These are phyloP conservation scores for Emericellopsis cladophorae DNA, from an alignment of 2,329 filamentous ascomycete species.

Conservation along the genomic window DNA sequence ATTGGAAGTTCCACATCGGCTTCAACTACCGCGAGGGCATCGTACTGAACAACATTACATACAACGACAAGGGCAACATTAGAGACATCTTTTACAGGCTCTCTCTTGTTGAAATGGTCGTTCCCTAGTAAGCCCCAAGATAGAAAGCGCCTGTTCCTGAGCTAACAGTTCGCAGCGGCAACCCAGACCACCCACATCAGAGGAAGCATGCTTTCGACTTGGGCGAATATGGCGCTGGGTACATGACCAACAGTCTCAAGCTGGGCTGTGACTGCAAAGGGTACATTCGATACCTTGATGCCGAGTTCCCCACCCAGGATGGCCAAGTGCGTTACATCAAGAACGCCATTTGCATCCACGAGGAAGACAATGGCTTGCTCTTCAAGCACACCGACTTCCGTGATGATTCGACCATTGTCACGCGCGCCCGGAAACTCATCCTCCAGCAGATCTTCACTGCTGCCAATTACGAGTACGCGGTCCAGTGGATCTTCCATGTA, in stretches of 20 bases:
- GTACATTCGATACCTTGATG: conserved; percentile 83
- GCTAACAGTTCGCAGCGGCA: conserved; percentile 29
- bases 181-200: conserved; percentile 69
- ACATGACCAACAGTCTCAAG: conserved; percentile 69
- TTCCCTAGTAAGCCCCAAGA: conserved; percentile 45
- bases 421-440: conserved; percentile 41
- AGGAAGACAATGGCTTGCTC: conserved; percentile 61
- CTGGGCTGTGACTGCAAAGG: conserved; percentile 82
- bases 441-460: conserved; percentile 51
- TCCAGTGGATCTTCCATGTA: conserved; percentile 11
- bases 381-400: conserved; percentile 53
- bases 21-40: conserved; percentile 71
- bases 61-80: conserved; percentile 68
- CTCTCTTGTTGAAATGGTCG: conserved; percentile 87
- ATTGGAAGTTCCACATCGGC: conserved; percentile 53
- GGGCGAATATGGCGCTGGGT: conserved; percentile 70
- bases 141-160: no score
- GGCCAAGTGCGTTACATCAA: conserved; percentile 70
- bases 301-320: conserved; percentile 65
- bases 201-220: conserved; percentile 73
- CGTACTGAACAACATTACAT: conserved; percentile 80
- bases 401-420: conserved; percentile 40
- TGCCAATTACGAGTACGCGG: conserved; percentile 47
- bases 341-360: conserved; percentile 90
- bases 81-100: conserved; percentile 79